Percentiles rank a stretch among this genome's conserved stretches.
Conservation (phyloP, 2,329 filamentous ascomycete species). For the Fusarium buxicola region DNA sequence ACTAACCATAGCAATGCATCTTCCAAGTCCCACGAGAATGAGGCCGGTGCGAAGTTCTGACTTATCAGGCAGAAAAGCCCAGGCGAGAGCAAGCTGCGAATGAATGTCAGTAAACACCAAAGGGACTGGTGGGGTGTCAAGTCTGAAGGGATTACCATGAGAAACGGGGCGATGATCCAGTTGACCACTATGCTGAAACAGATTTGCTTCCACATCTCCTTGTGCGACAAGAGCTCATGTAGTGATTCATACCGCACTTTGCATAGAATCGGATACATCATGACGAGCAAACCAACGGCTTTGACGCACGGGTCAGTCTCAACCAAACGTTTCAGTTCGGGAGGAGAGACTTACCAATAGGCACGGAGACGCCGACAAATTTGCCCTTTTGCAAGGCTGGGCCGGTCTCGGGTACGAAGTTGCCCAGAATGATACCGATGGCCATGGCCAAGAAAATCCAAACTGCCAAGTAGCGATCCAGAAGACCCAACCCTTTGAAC, state of each 20-base stretch:
- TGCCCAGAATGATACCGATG: slow-evolving; percentile 78
- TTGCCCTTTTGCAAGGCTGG: slow-evolving; percentile 74
- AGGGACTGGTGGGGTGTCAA: not conserved
- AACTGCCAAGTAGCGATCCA: slow-evolving; percentile 72
- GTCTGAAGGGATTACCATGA: slow-evolving; percentile 70
- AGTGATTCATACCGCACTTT: slow-evolving; percentile 83
- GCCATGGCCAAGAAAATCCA: slow-evolving; percentile 85
- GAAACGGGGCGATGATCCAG: slow-evolving; percentile 82
- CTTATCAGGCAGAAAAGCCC: slow-evolving; percentile 73
- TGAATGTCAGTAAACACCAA: not conserved
- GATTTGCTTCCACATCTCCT: slow-evolving; percentile 79
- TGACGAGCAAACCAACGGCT: slow-evolving; percentile 84
- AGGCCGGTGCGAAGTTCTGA: slow-evolving; percentile 71
- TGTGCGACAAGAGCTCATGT: slow-evolving; percentile 70
- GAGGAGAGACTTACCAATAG: slow-evolving; percentile 63
- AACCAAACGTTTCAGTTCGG: not conserved
- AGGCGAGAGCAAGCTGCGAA: slow-evolving; percentile 71
- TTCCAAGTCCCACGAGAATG: slow-evolving; percentile 83
- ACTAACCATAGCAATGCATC: slow-evolving; percentile 85
- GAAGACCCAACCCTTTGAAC: slow-evolving; percentile 65
- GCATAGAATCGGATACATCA: slow-evolving; percentile 95
- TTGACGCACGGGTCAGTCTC: too few species aligned
- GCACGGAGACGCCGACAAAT: slow-evolving; percentile 75
- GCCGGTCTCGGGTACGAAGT: slow-evolving; percentile 73
- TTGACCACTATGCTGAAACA: slow-evolving; percentile 79